Base-by-base conservation (phyloP, 352 stramenopile genomes). In the Phytopythium sindhum region DNA sequence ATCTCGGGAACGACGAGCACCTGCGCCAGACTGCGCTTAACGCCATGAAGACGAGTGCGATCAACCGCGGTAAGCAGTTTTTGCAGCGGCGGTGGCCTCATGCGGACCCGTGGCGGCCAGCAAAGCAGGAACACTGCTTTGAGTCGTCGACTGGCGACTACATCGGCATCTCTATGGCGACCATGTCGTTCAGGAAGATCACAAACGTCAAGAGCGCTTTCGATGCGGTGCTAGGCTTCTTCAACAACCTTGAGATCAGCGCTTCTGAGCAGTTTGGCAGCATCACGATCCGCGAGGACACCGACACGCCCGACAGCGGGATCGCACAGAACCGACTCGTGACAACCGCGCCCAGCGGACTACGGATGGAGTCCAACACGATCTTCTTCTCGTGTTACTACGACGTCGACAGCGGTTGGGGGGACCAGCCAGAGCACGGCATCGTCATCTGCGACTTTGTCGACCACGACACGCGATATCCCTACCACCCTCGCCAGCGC, bases 281-380 rank as follows among this genome's bases (percentile, higher is more conserved):
- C 50, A 68, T 80, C 8, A 73, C 64, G 55, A 70, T 80, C 28
- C 73, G 72, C 41, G 70, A 84, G 35, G 64, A 76, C 62, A 68
- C 72, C 21, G 70, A 76, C 60, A 65, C 26, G 17, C 57, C 68
- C 17, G 53, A 69, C 23, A 44, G 52, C 17, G 64, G 72, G n/a
- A 51, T 77, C 33, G 64, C 71, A 14, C 72, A 81, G 57, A 66
- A 75, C 47, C 75, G 75, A 0, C 48, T 80, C n/a, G 64, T 84
- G 31, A 56, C 66, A 19, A 69, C 65, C 0, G 66, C 66, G 1
- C 37, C 45, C 0, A 58, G 63, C 23, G 63, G 64, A 7, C 35
- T 67, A 1, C 19, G 50, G 15, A 65, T 78, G 28, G 76, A 84
- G 57, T 68, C 68, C n/a, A 80, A 80, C 45, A 68, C 50, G 8